These are phyloP conservation scores for Benincasa hispida DNA, from an alignment of 306 rosid species.

Conservation along the genomic window DNA sequence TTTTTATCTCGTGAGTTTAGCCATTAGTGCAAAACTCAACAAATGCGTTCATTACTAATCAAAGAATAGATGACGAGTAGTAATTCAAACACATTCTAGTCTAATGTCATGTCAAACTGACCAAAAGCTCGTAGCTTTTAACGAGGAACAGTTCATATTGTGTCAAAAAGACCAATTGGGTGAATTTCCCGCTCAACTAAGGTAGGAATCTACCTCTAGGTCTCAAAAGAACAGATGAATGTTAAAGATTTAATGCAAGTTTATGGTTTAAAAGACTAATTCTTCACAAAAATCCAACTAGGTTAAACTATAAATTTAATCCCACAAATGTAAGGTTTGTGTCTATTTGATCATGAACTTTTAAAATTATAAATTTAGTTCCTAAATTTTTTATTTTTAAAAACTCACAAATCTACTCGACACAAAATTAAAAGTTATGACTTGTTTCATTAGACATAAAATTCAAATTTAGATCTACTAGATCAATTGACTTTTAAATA, in stretches of 20 bases:
- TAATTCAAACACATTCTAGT: not conserved
- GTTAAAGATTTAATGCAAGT: not conserved
- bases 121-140: not conserved
- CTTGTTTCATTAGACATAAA: too few relatives aligned
- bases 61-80: not conserved
- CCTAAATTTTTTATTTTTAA: too few relatives aligned
- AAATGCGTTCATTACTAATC: not conserved
- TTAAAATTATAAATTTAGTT: too few relatives aligned
- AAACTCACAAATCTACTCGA: too few relatives aligned
- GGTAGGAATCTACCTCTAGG: not conserved
- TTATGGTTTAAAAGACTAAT: not conserved
- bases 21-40: not conserved
- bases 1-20: not conserved
- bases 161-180: not conserved
- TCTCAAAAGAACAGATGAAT: not conserved
- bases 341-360: too few relatives aligned
- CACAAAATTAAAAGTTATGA: too few relatives aligned
- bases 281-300: not conserved
- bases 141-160: not conserved
- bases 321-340: too few relatives aligned
- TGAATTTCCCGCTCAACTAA: not conserved
- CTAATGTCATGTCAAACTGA: not conserved
- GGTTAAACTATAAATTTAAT: too few relatives aligned
- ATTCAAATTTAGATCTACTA: too few relatives aligned
- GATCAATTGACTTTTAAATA: too few relatives aligned